These are phyloP conservation scores for Eucalyptus microcorys DNA, from an alignment of 345 rosid genomes.

Conservation along the genomic window DNA sequence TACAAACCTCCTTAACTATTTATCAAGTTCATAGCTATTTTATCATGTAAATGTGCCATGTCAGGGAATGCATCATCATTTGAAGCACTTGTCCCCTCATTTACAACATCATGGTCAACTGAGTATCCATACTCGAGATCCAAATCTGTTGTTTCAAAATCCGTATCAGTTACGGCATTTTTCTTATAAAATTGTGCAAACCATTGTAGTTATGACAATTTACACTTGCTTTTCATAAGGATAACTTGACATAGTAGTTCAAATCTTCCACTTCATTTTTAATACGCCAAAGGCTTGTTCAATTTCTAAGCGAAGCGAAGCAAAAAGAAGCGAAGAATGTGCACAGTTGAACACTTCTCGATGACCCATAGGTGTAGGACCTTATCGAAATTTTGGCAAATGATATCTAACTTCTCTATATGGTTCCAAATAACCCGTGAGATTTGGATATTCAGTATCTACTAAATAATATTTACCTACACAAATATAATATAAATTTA, in stretches of 20 bases:
- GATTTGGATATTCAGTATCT: not conserved
- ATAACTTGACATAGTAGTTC: too few relatives aligned
- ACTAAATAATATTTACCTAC: too few relatives aligned
- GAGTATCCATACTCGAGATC: fast-evolving
- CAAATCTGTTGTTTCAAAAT: fast-evolving
- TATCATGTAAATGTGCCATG: fast-evolving
- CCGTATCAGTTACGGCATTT: fast-evolving
- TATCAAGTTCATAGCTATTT: too few relatives aligned
- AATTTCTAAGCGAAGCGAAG: fast-evolving
- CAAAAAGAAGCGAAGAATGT: fast-evolving
- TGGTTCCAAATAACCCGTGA: fast-evolving
- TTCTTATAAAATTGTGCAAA: too few relatives aligned
- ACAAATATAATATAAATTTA: too few relatives aligned
- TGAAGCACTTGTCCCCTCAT: too few relatives aligned
- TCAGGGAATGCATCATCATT: too few relatives aligned
- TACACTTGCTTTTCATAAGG: fast-evolving
- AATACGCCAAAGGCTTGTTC: fast-evolving
- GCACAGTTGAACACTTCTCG: too few relatives aligned
- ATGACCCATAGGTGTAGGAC: not conserved
- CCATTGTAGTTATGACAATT: fast-evolving
- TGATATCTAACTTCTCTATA: too few relatives aligned
- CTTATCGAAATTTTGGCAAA: fast-evolving
- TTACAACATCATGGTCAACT: too few relatives aligned
- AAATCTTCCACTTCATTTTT: not conserved
- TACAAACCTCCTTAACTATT: too few relatives aligned